These are phyloP conservation scores for Simplicillium aogashimaense DNA, from an alignment of 2,329 filamentous ascomycete species.

Conservation along the genomic window DNA sequence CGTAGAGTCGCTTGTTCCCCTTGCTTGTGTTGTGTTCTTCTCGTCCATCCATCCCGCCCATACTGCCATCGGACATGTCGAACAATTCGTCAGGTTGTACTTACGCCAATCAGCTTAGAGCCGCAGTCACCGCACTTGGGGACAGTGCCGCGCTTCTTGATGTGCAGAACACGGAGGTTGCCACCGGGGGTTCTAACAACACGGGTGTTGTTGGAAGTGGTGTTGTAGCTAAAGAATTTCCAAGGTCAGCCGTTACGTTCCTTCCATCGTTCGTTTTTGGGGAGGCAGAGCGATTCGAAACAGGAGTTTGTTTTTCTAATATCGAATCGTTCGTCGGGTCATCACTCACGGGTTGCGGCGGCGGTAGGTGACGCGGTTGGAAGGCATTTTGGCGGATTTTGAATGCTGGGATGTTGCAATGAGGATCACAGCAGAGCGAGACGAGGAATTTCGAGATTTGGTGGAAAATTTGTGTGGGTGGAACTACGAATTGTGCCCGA, in stretches of 20 bases:
- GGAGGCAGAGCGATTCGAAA: background rate
- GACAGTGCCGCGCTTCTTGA: conserved; percentile 98
- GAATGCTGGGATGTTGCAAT: conserved; percentile 18
- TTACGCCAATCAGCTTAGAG: conserved; percentile 94
- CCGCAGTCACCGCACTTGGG: conserved; percentile 99
- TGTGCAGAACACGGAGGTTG: conserved; percentile 91
- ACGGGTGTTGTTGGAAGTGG: conserved; percentile 91
- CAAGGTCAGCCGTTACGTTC: conserved; percentile 6
- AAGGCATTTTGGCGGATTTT: conserved; percentile 44
- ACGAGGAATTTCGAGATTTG: conserved; percentile 30
- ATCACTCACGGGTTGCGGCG: conserved; percentile 68
- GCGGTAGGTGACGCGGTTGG: conserved; percentile 57
- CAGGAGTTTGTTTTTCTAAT: background rate
- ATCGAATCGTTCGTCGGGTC: conserved; percentile 7
- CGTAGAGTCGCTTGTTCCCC: background rate
- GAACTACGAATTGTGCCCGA: conserved; percentile 24
- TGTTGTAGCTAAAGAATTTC: conserved; percentile 72
- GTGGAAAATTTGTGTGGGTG: conserved; percentile 31
- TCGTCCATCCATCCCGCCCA: no score
- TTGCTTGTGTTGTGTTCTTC: background rate
- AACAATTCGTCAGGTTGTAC: conserved; percentile 31
- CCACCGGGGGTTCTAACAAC: conserved; percentile 95
- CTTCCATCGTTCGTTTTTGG: background rate
- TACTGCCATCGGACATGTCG: conserved; percentile 4
- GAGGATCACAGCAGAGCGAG: conserved; percentile 22